Evolutionary conservation across 768 basidiomycete species (phyloP).

Genomic region (Mrakia gelida): DNA sequence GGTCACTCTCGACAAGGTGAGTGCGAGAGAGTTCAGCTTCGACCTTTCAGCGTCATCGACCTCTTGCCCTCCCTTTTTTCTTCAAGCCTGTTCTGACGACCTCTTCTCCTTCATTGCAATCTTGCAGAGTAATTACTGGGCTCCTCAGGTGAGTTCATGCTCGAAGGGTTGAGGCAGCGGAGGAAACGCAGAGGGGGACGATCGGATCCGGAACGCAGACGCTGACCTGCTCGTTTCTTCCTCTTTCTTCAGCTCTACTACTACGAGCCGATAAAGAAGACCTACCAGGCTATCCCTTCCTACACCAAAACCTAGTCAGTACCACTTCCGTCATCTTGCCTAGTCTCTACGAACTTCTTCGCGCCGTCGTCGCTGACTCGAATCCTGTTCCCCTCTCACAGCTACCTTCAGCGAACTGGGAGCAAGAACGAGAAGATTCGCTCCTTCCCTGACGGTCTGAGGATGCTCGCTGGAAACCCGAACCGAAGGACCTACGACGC

Average conservation of each 20-base stretch:
- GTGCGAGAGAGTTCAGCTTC: not conserved
- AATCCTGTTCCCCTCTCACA: not conserved
- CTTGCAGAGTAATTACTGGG: conserved; percentile 44
- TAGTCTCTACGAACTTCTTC: not conserved
- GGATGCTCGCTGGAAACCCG: conserved; percentile 47
- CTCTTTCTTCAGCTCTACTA: conserved; percentile 39
- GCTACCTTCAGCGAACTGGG: conserved; percentile 36
- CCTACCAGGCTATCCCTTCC: conserved; percentile 41
- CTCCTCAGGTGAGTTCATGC: not conserved
- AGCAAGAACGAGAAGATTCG: conserved; percentile 40
- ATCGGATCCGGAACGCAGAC: not conserved
- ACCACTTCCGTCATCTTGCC: no score
- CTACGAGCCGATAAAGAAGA: conserved; percentile 40
- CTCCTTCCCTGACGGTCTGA: conserved; percentile 46
- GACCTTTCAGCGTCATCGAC: not conserved
- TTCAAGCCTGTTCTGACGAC: not conserved
- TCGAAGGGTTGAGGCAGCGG: not conserved
- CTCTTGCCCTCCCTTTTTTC: not conserved
- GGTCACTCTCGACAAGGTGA: conserved; percentile 43
- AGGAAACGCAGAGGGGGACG: not conserved
- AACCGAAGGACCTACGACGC: conserved; percentile 53
- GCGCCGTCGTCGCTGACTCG: not conserved
- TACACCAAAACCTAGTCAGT: conserved; percentile 29
- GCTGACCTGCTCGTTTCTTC: not conserved
- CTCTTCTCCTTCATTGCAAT: not conserved